Conservation (phyloP, 2,329 filamentous ascomycete genomes). For the Xylogone sp. region DNA sequence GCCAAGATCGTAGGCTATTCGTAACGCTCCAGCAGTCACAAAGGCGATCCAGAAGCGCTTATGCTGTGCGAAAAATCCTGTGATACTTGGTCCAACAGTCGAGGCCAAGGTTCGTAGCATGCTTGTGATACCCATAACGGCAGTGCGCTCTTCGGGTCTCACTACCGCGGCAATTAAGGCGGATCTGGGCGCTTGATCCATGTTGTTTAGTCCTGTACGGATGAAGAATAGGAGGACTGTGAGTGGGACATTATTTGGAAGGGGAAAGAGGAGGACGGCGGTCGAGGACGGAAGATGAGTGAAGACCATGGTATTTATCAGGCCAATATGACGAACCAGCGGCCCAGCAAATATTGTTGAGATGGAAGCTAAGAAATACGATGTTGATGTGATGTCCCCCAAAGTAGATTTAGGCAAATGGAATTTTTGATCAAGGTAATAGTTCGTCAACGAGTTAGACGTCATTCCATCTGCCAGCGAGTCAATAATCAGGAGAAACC, state of each 20-base stretch:
- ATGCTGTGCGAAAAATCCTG: conserved; percentile 54
- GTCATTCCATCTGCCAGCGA: conserved; percentile 64
- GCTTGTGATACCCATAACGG: conserved; percentile 67
- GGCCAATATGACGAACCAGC: conserved; percentile 46
- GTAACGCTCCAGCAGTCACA: conserved; percentile 55
- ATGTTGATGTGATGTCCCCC: conserved; percentile 53
- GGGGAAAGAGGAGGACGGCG: conserved; percentile 50
- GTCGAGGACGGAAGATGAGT: conserved; percentile 61
- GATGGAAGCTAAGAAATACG: conserved; percentile 51
- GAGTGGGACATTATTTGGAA: conserved; percentile 48
- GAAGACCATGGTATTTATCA: conserved; percentile 70
- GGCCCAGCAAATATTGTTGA: conserved; percentile 47
- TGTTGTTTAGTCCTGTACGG: conserved; percentile 58
- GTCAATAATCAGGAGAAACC: conserved; percentile 61
- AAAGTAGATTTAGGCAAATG: conserved; percentile 51
- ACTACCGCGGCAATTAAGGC: conserved; percentile 66
- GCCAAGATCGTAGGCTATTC: conserved; percentile 56
- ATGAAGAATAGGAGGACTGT: conserved; percentile 57
- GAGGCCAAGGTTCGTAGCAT: conserved; percentile 62
- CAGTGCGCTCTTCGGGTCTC: conserved; percentile 61
- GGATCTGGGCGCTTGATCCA: conserved; percentile 67
- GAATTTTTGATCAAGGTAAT: conserved; percentile 56
- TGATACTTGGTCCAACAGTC: conserved; percentile 58
- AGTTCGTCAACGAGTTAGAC: conserved; percentile 52
- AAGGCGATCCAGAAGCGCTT: conserved; percentile 60